Base-by-base conservation (phyloP, 768 basidiomycete genomes). In the Pleurotus giganteus region DNA sequence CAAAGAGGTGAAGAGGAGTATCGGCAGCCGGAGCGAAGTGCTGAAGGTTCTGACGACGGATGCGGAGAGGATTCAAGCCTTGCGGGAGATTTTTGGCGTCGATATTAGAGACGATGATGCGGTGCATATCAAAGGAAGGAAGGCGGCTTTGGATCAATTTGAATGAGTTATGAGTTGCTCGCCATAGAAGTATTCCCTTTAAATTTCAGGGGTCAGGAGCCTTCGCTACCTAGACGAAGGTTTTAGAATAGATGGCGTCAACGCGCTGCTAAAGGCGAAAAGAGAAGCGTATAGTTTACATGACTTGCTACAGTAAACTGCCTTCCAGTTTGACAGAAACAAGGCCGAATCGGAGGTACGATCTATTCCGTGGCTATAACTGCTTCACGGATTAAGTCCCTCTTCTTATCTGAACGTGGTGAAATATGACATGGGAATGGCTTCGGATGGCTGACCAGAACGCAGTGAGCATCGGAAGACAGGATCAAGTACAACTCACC, bases 371-470 rank as follows among this genome's bases (percentile, higher is more conserved):
- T n/a, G n/a, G n/a, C n/a, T n/a, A n/a, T n/a, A 43, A 43, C 41
- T n/a, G 41, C 41, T 21, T 43, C 41, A 43, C 9, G 9, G 21
- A 43, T 21, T 17, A 43, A 23, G 8, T 4, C 9, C n/a, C 41
- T 43, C 15, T 8, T 23, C 9, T 66, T 61, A 44, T 66, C 63
- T 37, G 68, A 73, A 47, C 81, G 77, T 26, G 79, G 74, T 31
- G 63, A 69, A 49, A 83, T 79, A 47, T 61, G 60, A 58, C 77
- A 82, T 32, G 56, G 63, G 65, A 82, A 82, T 34, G 75, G 75
- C 60, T 76, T 74, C 44, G 80, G 79, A 65, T 82, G 80, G 52
- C 82, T 83, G 56, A 7, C 24, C 52, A 28, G 24, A 45, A 2
- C 17, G 21, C n/a, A 54, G 21, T 15, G 5, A 24, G 24, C 2